phyloP scores from a whole-genome alignment of 164 flowering plant genomes.

The Magnolia sinica region DNA sequence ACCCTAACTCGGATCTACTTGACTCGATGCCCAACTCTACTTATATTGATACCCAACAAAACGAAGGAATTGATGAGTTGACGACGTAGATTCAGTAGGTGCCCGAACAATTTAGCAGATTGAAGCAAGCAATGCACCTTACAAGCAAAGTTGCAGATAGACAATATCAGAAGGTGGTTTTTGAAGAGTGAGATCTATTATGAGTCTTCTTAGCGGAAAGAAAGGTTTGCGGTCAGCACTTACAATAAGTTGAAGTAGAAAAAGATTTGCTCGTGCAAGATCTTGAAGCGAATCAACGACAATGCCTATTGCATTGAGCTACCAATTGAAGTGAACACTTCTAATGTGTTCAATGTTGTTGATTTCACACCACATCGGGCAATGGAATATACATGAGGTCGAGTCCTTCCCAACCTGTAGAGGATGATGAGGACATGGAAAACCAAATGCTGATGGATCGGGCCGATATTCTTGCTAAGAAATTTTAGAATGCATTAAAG shows the following conservation, averaged over 20 bases:
- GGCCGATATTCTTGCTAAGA: too few species aligned
- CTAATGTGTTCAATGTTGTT: background rate
- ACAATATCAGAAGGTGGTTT: background rate
- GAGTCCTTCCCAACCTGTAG: background rate
- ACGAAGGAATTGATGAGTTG: too few species aligned
- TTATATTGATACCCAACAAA: too few species aligned
- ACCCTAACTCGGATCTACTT: too few species aligned
- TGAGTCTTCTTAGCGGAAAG: background rate
- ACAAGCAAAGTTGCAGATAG: background rate
- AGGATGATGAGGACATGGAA: background rate
- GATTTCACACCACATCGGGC: background rate
- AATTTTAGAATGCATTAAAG: too few species aligned
- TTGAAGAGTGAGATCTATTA: background rate
- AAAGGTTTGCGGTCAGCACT: background rate
- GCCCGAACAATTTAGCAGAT: background rate
- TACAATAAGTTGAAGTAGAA: background rate
- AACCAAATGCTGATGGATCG: too few species aligned
- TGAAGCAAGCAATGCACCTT: background rate
- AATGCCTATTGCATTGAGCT: conserved; percentile 2
- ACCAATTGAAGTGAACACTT: background rate
- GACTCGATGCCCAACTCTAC: too few species aligned
- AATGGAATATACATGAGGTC: background rate
- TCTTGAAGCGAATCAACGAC: background rate
- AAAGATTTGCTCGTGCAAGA: conserved; percentile 1
- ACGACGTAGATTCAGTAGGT: too few species aligned